Evolutionary conservation across 257 asterid genomes (phyloP), one percentile per base, ranked within the genome.

Genomic region (Salvia splendens): DNA sequence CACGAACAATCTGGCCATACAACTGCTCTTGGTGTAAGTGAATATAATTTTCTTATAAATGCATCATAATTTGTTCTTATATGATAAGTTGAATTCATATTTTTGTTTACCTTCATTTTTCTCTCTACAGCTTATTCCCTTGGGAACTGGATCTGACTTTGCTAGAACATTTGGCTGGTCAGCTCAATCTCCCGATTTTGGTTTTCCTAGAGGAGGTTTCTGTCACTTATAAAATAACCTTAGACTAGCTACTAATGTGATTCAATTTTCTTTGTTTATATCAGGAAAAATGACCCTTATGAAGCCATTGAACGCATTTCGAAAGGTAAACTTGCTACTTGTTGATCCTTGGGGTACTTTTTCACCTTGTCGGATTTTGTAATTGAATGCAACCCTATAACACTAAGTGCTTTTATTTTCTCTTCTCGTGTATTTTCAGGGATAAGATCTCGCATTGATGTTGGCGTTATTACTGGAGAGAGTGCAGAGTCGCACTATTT

Each of bases 91-190:
- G 42, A 17, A 55, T 59, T 72, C 61, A 36, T 56, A 42, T 50
- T 38, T 64, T 66, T 46, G 61, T 38, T 55, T 65, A 50, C 56
- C 16, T 56, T 57, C 63, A 17, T 69, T 64, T 46, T 75, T 63
- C 75, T 85, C 69, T 76, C 79, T 61, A 67, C 90, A 89, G 96
- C 85, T 89, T 69, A 87, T 91, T 46, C 98, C 98, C 46, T 76
- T 91, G 80, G 98, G 98, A 73, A 91, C 96, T 71, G 98, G 94
- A 79, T 91, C 96, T 41, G 98, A 91, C 78, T 91, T 88, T 69
- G 94, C 96, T 55, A 85, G 96, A 79, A 89, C 98, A 53, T 79
- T 86, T 75, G 89, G 95, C 65, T 91, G 95, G 98, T 91, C 41
- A 79, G 91, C 77, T 67, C 42, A 72, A 40, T 75, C 71, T 67